Percentiles rank a stretch among this genome's conserved stretches.
These are phyloP conservation scores for Elongisporangium anandrum DNA, from an alignment of 352 stramenopile species.

Conservation along the genomic window DNA sequence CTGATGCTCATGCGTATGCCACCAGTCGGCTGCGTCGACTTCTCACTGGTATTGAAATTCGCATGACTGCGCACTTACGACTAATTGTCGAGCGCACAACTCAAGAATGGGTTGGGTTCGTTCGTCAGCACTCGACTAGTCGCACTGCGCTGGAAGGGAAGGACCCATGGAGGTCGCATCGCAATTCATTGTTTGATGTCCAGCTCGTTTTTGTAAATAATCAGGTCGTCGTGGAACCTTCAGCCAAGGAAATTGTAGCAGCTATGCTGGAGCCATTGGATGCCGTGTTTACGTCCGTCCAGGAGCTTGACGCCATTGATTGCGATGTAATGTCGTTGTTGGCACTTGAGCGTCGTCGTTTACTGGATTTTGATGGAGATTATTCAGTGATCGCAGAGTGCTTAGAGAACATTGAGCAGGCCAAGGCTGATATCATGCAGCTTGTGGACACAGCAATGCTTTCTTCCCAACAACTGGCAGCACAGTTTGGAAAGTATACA, in stretches of 20 bases:
- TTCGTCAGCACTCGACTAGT: slow-evolving; percentile 17
- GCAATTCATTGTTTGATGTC: slow-evolving; percentile 82
- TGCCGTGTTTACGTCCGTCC: slow-evolving; percentile 62
- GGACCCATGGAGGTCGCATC: slow-evolving; percentile 40
- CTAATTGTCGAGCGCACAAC: slow-evolving; percentile 57
- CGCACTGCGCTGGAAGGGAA: slow-evolving; percentile 1
- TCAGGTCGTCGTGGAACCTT: slow-evolving; percentile 57
- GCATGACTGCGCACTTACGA: slow-evolving; percentile 83
- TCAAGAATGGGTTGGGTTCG: slow-evolving; percentile 57
- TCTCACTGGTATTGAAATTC: slow-evolving; percentile 81
- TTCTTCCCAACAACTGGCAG: slow-evolving; percentile 54
- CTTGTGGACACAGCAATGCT: slow-evolving; percentile 65
- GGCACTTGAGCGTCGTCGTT: slow-evolving; percentile 46
- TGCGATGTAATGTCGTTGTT: slow-evolving; percentile 90
- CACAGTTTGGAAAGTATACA: slow-evolving; percentile 74
- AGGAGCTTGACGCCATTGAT: slow-evolving; percentile 85
- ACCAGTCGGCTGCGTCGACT: slow-evolving; percentile 61
- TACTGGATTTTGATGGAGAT: slow-evolving; percentile 54
- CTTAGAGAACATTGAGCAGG: slow-evolving; percentile 31
- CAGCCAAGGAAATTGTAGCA: slow-evolving; percentile 58
- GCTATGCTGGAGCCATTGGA: slow-evolving; percentile 81
- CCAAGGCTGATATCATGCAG: slow-evolving; percentile 49
- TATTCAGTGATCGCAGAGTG: slow-evolving; percentile 40
- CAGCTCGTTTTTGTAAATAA: slow-evolving; percentile 51
- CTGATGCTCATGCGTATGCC: slow-evolving; percentile 56